Percentiles rank a stretch among this genome's conserved stretches.
These are phyloP conservation scores for Fragilaria crotonensis DNA, from an alignment of 108 stramenopile genomes.

Conservation along the genomic window DNA sequence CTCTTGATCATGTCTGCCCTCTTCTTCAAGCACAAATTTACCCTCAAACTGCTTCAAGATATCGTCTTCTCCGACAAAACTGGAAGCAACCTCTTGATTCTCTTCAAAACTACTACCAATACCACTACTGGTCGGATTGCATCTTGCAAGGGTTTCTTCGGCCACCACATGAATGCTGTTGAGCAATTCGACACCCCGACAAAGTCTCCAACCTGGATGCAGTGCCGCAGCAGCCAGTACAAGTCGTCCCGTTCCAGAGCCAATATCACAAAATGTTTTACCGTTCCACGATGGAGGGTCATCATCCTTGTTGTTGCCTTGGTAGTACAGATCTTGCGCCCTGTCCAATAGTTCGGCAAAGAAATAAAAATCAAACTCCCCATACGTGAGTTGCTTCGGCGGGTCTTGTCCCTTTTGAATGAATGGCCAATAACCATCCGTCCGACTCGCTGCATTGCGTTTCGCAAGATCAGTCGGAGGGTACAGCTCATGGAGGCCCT, in stretches of 20 bases:
- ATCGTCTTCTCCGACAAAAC: background rate
- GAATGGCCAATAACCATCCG: conserved; percentile 80
- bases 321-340: conserved; percentile 22
- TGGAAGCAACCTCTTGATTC: background rate
- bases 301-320: background rate
- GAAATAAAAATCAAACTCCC: conserved; percentile 74
- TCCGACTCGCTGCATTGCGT: conserved; percentile 64
- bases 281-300: conserved; percentile 14
- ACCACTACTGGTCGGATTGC: conserved; percentile 2
- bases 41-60: background rate
- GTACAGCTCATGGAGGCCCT: conserved; percentile 45
- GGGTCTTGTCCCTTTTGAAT: conserved; percentile 57
- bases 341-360: conserved; percentile 55
- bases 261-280: conserved; percentile 65
- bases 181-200: conserved; percentile 63
- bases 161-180: conserved; percentile 47
- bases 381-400: conserved; percentile 62
- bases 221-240: conserved; percentile 66
- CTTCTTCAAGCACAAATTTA: background rate
- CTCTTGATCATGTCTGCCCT: background rate
- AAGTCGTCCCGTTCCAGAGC: conserved; percentile 71
- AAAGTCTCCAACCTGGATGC: conserved; percentile 43
- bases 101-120: background rate
- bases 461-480: conserved; percentile 41
- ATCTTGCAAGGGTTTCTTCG: conserved; percentile 22